Base-by-base conservation (phyloP, 192 early-diverging fungal species). In the Coemansia sp. region DNA sequence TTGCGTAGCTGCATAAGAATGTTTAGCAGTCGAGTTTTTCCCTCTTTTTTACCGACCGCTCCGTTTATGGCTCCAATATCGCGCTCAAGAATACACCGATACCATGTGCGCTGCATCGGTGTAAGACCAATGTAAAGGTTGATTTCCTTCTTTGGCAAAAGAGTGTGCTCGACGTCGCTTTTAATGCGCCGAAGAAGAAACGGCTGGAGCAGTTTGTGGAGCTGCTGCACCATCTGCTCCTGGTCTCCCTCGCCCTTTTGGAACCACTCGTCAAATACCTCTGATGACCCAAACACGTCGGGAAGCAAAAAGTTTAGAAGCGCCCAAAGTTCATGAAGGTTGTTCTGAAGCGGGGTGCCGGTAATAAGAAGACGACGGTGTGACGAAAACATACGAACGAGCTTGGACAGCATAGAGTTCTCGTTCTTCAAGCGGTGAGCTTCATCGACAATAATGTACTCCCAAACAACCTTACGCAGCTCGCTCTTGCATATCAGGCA, bases 261-360 rank as follows among this genome's bases (percentile, higher is more conserved):
- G 75, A 99, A 97, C 97, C 97, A 99, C 42, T 89, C 82, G 70
- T 97, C 93, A 78, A 99, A 99, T 49, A 93, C 94, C 25, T 94
- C 93, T 0, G 93, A 86, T 2, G 91, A 93, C 64, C 89, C 90
- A 84, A 99, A 97, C 25, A 99, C 91, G 70, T 99, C 97, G 4
- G 97, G 97, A 32, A 99, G 78, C 73, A 99, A 74, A 70, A 99
- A 99, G 76, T 99, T 97, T 9, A 99, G 85, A 62, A 99, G 79
- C 15, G 95, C 94, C 97, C 97, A 99, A n/a, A 99, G 85, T 78
- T 99, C 97, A 69, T 97, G 94, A 11, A 99, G 83, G 61, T 97
- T 95, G 86, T 99, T 99, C 71, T 97, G 95, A 33, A 98, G 86
- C 17, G 96, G 96, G 0, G 96, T 98, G 63, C 96, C 96, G 0